These are phyloP conservation scores for Ambrosia hybrid DNA, from an alignment of 140 eudicot species.

Conservation along the genomic window DNA sequence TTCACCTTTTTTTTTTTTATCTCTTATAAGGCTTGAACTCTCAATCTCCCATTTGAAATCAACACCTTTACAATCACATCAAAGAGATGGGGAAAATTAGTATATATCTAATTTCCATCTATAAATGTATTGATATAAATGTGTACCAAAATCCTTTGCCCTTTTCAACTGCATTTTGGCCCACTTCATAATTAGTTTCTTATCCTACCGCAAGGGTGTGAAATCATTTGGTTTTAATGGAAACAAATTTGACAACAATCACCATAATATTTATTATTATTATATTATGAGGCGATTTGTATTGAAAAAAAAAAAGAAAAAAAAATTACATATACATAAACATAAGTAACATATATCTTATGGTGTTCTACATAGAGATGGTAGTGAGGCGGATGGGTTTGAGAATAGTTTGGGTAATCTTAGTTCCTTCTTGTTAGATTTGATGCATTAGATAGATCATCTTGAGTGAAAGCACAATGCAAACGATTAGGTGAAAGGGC, in stretches of 20 bases:
- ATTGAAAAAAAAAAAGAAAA: too few relatives aligned
- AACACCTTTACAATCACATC: too few relatives aligned
- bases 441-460: not conserved
- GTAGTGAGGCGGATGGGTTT: too few relatives aligned
- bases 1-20: too few relatives aligned
- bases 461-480: not conserved
- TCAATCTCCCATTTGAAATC: too few relatives aligned
- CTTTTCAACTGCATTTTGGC: constrained; percentile 34
- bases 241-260: not conserved
- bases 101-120: not conserved
- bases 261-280: not conserved
- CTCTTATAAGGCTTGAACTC: too few relatives aligned
- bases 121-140: constrained; percentile 20
- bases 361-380: too few relatives aligned
- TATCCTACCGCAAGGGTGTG: constrained; percentile 29
- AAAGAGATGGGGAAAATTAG: not conserved
- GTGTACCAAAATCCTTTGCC: constrained; percentile 25
- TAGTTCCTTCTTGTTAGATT: not conserved
- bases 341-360: too few relatives aligned
- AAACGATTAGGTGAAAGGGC: not conserved
- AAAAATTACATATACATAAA: too few relatives aligned
- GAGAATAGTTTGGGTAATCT: too few relatives aligned
- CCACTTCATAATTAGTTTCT: constrained; percentile 35
- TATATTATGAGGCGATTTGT: too few relatives aligned
- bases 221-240: constrained; percentile 26